These are phyloP conservation scores for Prunus dulcis DNA, from an alignment of 306 rosid genomes.

Conservation along the genomic window DNA sequence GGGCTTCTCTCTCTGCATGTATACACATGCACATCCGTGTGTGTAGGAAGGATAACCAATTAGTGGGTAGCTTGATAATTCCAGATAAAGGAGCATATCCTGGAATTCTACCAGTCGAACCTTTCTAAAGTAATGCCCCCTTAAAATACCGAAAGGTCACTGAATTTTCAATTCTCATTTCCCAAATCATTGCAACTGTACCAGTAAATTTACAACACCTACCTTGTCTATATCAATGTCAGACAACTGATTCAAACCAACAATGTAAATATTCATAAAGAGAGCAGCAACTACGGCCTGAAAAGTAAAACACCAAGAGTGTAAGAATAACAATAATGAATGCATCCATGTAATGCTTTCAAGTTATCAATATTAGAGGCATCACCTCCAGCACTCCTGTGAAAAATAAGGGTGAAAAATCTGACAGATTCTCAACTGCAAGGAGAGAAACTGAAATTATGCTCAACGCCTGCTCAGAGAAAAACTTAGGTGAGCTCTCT, in stretches of 20 bases:
- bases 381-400: constrained; percentile 80
- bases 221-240: constrained; percentile 98
- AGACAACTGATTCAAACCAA: constrained; percentile 85
- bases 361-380: constrained; percentile 16
- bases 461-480: constrained; percentile 73
- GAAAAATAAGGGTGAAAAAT: constrained; percentile 80
- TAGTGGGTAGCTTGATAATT: not conserved
- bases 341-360: not conserved
- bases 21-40: not conserved
- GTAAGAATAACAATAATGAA: constrained; percentile 5
- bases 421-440: constrained; percentile 66
- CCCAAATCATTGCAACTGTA: constrained; percentile 6
- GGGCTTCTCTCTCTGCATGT: not conserved
- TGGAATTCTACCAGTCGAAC: not conserved
- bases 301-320: constrained; percentile 21
- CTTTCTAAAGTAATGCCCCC: not conserved
- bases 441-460: constrained; percentile 91
- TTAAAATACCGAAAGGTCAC: not conserved
- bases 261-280: constrained; percentile 90
- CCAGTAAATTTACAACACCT: constrained; percentile 17
- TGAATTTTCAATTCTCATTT: not conserved
- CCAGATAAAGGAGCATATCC: not conserved
- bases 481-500: constrained; percentile 24
- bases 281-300: constrained; percentile 96
- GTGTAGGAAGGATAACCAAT: not conserved